phyloP scores from a whole-genome alignment of 2,329 filamentous ascomycete species.

The Phialemoniopsis sp. region DNA sequence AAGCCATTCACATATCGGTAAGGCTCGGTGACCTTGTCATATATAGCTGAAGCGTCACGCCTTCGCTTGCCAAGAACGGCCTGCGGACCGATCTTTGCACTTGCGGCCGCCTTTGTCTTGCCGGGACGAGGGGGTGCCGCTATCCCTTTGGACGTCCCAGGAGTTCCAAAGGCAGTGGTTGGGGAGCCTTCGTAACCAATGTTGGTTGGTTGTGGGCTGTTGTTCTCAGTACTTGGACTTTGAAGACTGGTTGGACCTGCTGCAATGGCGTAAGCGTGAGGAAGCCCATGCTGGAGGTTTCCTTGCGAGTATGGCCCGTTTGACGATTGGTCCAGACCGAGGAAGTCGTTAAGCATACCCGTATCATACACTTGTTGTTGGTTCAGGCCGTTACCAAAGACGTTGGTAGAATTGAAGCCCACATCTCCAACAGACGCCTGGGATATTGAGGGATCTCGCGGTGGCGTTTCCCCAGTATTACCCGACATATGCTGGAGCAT shows the following conservation, averaged over 20 bases:
- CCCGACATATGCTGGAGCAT: slow-evolving; percentile 96
- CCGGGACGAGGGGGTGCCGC: slow-evolving; percentile 7
- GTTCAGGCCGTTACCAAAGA: slow-evolving; percentile 47
- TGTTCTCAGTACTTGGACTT: slow-evolving; percentile 61
- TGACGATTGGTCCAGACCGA: slow-evolving; percentile 44
- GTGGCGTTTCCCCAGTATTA: slow-evolving; percentile 76
- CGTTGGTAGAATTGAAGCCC: slow-evolving; percentile 36
- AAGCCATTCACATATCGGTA: slow-evolving; percentile 90
- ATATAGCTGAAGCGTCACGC: slow-evolving; percentile 78
- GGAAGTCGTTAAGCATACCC: slow-evolving; percentile 47
- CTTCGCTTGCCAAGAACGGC: slow-evolving; percentile 54
- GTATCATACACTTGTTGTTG: slow-evolving; percentile 46
- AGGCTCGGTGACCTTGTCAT: slow-evolving; percentile 83
- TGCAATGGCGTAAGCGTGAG: slow-evolving; percentile 62
- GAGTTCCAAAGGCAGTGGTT: slow-evolving; percentile 21
- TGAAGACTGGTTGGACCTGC: slow-evolving; percentile 58
- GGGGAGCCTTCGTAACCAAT: slow-evolving; percentile 54
- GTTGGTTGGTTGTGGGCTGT: slow-evolving; percentile 53
- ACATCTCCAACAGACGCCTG: slow-evolving; percentile 30
- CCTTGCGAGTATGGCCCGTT: slow-evolving; percentile 49
- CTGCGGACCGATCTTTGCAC: slow-evolving; percentile 34
- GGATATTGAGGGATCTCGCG: slow-evolving; percentile 54
- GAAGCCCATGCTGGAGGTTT: slow-evolving; percentile 57
- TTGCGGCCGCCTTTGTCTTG: slow-evolving; percentile 38
- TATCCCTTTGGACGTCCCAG: no score